phyloP scores from a whole-genome alignment of 2,329 filamentous ascomycete genomes.

The Fusarium luffae region DNA sequence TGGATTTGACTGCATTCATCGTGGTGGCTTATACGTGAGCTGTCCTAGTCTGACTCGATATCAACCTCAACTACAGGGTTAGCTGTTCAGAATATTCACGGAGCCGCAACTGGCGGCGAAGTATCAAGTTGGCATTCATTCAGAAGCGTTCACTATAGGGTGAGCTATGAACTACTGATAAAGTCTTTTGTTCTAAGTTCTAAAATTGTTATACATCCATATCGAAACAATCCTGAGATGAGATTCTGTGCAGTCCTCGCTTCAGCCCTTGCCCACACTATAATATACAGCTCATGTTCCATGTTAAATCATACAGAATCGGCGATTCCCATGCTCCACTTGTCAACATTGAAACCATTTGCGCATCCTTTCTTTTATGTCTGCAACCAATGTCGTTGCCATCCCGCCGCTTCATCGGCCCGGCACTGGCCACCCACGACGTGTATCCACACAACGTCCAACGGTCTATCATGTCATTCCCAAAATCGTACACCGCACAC shows the following conservation, averaged over 20 bases:
- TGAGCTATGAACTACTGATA: not conserved
- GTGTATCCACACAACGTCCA: slow-evolving; percentile 27
- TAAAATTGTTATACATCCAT: slow-evolving; percentile 19
- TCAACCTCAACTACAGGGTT: slow-evolving; percentile 6
- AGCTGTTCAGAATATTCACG: not conserved
- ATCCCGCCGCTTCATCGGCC: slow-evolving; percentile 20
- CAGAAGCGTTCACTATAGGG: slow-evolving; percentile 3
- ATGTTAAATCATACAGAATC: slow-evolving; percentile 11
- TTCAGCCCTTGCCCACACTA: not conserved
- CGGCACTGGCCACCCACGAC: slow-evolving; percentile 17
- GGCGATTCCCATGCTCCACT: slow-evolving; percentile 16
- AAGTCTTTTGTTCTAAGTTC: not conserved
- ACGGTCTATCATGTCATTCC: slow-evolving; percentile 19
- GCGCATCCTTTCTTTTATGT: slow-evolving; percentile 7
- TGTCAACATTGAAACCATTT: not conserved
- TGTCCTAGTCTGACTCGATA: slow-evolving; percentile 10
- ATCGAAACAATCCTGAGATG: slow-evolving; percentile 32
- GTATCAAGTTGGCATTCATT: not conserved
- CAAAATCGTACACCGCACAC: slow-evolving; percentile 34
- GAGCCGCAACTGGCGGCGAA: not conserved
- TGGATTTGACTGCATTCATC: not conserved
- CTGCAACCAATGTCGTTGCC: not conserved
- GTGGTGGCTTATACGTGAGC: not conserved
- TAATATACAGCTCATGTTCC: slow-evolving; percentile 16
- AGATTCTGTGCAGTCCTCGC: slow-evolving; percentile 35